These are phyloP conservation scores for Flaveria robusta DNA, from an alignment of 129 eudicot species.

Conservation along the genomic window DNA sequence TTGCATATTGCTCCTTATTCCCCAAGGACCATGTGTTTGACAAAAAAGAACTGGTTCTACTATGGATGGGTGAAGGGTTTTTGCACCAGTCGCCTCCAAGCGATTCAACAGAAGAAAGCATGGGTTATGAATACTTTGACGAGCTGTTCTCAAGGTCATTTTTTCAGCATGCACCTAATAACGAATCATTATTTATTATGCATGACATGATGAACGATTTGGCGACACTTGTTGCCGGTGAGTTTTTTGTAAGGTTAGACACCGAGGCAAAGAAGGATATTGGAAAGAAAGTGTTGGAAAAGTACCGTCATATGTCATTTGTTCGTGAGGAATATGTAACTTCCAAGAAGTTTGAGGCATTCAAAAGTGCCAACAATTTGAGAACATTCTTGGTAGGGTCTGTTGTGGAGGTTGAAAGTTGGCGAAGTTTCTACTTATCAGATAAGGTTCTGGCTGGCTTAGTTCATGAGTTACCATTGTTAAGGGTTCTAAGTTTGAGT, in stretches of 20 bases:
- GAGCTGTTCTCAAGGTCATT: conserved; percentile 35
- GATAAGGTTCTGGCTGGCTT: conserved; percentile 6
- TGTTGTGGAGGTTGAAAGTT: background rate
- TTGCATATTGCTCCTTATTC: conserved; percentile 41
- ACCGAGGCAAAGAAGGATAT: conserved; percentile 7
- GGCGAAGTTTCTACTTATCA: conserved; percentile 22
- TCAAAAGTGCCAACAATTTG: conserved; percentile 29
- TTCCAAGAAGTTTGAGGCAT: conserved; percentile 29
- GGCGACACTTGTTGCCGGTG: conserved; percentile 37
- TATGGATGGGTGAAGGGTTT: conserved; percentile 49
- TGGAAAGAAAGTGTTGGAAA: conserved; percentile 5
- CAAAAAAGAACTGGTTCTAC: conserved; percentile 14
- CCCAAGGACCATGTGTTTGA: conserved; percentile 40
- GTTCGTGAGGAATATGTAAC: conserved; percentile 23
- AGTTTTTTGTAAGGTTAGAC: conserved; percentile 31
- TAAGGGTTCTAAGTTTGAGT: conserved; percentile 19
- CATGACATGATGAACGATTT: conserved; percentile 46
- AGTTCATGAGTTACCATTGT: conserved; percentile 4
- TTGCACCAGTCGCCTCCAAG: conserved; percentile 15
- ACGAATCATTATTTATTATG: conserved; percentile 28
- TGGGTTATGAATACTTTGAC: conserved; percentile 32
- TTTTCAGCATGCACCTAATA: conserved; percentile 29
- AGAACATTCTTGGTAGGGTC: conserved; percentile 42
- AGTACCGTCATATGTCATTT: conserved; percentile 45
- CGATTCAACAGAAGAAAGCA: conserved; percentile 31